Evolutionary conservation across 2,329 filamentous ascomycete species (phyloP).

Genomic region (Bipolaris victoriae): DNA sequence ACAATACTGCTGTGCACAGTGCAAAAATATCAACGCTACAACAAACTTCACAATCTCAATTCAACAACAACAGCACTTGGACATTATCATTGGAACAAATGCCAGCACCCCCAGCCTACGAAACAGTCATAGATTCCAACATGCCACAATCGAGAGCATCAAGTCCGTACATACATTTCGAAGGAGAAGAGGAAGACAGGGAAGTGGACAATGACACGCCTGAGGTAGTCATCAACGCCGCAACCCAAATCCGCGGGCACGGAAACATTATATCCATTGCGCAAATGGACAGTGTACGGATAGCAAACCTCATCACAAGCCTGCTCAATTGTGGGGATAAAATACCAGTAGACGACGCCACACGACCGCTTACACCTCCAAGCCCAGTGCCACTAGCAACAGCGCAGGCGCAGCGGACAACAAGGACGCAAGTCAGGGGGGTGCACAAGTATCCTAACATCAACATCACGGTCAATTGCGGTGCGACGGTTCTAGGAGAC

Average conservation of each 20-base stretch:
- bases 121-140: conserved; percentile 35
- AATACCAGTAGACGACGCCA: neutral
- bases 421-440: conserved; percentile 13
- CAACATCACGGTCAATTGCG: conserved; percentile 45
- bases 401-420: conserved; percentile 8
- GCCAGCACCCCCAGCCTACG: conserved; percentile 41
- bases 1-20: conserved; percentile 24
- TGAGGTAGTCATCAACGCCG: conserved; percentile 45
- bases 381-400: conserved; percentile 7
- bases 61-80: neutral
- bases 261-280: conserved; percentile 45
- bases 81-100: conserved; percentile 21
- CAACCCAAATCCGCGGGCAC: conserved; percentile 42
- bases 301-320: conserved; percentile 35
- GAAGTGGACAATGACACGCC: conserved; percentile 29
- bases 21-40: conserved; percentile 28
- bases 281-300: conserved; percentile 38
- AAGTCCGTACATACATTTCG: conserved; percentile 27
- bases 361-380: conserved; percentile 3
- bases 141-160: conserved; percentile 27
- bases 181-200: conserved; percentile 27
- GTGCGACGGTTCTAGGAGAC: conserved; percentile 44
- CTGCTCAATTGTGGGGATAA: conserved; percentile 25
- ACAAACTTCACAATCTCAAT: neutral
- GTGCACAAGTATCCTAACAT: conserved; percentile 25